phyloP scores from a whole-genome alignment of 495 filamentous ascomycete species.

The Trichoderma parareesei region DNA sequence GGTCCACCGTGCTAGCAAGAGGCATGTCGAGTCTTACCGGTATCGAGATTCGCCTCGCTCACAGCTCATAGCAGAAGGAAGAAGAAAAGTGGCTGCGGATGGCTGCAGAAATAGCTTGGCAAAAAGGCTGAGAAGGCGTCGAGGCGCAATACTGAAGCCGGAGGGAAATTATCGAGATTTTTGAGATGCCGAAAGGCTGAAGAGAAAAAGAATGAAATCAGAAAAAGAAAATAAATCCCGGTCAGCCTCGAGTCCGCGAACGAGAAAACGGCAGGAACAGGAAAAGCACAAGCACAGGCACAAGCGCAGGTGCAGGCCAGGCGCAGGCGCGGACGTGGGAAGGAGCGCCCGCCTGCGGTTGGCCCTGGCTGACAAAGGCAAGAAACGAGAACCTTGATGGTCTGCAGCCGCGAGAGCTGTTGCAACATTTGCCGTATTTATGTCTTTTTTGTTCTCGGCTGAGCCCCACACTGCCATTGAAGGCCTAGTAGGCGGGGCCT shows the following conservation, averaged over 20 bases:
- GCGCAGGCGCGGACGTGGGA: not conserved
- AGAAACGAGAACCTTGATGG: slow-evolving; percentile 24
- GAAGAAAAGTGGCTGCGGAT: no score
- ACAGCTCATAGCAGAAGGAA: not conserved
- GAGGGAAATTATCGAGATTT: not conserved
- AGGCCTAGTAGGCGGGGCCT: not conserved
- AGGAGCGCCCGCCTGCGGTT: slow-evolving; percentile 4
- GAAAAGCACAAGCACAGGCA: not conserved
- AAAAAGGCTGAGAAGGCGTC: not conserved
- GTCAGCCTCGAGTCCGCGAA: not conserved
- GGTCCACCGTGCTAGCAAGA: not conserved
- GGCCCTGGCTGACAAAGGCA: slow-evolving; percentile 7
- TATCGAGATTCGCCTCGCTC: not conserved
- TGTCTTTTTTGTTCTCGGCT: slow-evolving; percentile 11
- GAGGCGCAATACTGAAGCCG: not conserved
- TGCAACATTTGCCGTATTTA: not conserved
- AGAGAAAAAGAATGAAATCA: not conserved
- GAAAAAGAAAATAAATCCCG: not conserved
- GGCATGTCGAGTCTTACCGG: not conserved
- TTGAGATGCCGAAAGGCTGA: not conserved
- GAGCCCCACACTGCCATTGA: slow-evolving; percentile 4
- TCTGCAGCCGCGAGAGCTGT: not conserved
- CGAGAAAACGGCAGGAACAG: not conserved
- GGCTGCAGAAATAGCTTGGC: no score
- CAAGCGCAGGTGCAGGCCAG: not conserved